A percentile compares a stretch with the other conserved stretches of the same genome.
These are phyloP conservation scores for Pseudoneurospora amorphoporcata DNA, from an alignment of 495 filamentous ascomycete species.

Conservation along the genomic window DNA sequence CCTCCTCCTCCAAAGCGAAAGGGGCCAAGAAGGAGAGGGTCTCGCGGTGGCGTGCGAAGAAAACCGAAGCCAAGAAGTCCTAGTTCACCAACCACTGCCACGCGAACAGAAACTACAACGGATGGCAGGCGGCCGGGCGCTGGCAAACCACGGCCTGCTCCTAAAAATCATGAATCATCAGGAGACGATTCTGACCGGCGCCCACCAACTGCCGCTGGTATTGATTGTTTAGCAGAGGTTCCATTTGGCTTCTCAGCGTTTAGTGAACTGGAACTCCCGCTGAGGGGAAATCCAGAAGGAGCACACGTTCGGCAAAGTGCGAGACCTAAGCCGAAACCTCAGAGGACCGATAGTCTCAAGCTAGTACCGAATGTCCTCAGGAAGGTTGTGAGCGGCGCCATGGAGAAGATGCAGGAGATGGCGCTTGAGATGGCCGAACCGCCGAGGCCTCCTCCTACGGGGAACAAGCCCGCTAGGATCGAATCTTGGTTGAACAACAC, in stretches of 20 bases:
- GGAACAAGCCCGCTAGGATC: conserved; percentile 49
- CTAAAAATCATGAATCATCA: conserved; percentile 3
- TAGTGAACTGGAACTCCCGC: conserved; percentile 42
- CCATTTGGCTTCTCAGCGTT: conserved; percentile 49
- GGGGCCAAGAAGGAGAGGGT: conserved; percentile 14
- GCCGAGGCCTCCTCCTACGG: conserved; percentile 25
- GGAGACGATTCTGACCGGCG: conserved; percentile 20
- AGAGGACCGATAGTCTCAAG: conserved; percentile 37
- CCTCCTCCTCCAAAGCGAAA: conserved; percentile 9
- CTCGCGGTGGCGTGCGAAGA: conserved; percentile 4
- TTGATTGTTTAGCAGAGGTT: conserved; percentile 41
- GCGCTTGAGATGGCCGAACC: conserved; percentile 40
- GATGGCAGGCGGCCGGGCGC: conserved; percentile 6
- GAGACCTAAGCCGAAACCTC: conserved; percentile 31
- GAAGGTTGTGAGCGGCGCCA: conserved; percentile 43
- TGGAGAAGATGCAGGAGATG: conserved; percentile 44
- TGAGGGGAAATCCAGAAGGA: conserved; percentile 11
- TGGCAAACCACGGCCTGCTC: background rate
- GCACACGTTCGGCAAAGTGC: conserved; percentile 27
- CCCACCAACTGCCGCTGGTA: conserved; percentile 31
- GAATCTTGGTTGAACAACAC: conserved; percentile 69
- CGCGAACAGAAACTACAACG: conserved; percentile 14
- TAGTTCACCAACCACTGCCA: conserved; percentile 3
- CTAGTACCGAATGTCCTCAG: conserved; percentile 44
- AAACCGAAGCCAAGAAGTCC: conserved; percentile 7